Base-by-base conservation (phyloP, 495 filamentous ascomycete species). In the Xylaria acuta region DNA sequence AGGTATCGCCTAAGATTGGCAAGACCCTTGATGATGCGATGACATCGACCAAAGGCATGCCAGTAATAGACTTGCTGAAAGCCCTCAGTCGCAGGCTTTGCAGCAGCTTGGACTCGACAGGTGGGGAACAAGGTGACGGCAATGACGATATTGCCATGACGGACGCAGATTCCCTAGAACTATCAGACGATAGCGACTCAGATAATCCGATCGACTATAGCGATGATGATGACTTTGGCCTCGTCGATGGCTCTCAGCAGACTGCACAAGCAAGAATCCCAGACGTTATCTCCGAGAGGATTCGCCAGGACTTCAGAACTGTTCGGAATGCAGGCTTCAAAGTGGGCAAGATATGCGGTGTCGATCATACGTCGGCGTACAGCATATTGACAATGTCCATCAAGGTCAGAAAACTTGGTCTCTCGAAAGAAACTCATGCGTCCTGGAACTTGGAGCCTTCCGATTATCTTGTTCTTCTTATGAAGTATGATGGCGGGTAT, bases 401-500 rank as follows among this genome's bases (percentile, higher is more conserved):
- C 58, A 90, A 90, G 1, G 86, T 94, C 62, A 81, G 83, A 0
- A 92, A 92, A 72, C 86, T 97, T 2, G 90, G 87, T 2, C 88
- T 98, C 36, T 94, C 94, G 3, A 86, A 92, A 36, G 93, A 95
- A 72, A 92, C 89, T 1, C 85, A 92, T 80, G 86, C 89, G 73
- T 92, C 93, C 18, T 98, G 95, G 95, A 84, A 90, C 64, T 79
- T 98, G 22, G 76, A 87, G 18, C 78, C 82, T 0, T 79, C 82
- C 0, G 90, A 97, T 34, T 96, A 96, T 75, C 78, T 97, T 53
- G 88, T 97, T 7, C 83, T 97, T 7, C 84, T 97, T 18, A 86
- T 97, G n/a, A 86, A 88, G 60, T 95, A 91, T 74, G 79, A 83
- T 0, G 74, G 77, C 36, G 83, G 81, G 1, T 97, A 97, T 80